Evolutionary conservation across 78 protist species (phyloP), one percentile per base, ranked within the genome.

Genomic region (Salpingoeca rosetta): DNA sequence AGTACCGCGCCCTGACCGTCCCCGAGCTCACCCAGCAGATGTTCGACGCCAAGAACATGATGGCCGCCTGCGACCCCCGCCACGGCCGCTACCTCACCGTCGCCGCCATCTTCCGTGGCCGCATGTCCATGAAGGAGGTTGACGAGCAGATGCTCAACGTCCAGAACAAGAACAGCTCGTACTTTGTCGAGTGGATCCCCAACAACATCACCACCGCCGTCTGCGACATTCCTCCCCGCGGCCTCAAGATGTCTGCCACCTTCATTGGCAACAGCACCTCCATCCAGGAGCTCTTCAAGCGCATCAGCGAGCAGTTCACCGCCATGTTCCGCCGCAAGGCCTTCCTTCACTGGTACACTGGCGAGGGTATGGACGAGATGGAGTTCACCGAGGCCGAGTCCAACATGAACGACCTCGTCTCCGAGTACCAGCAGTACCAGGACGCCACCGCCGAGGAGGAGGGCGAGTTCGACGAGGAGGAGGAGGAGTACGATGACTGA

Each of bases 351-450:
- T 96, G 98, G 98, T 97, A 95, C 93, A 98, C 97, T 84, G 99
- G 99, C 76, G 99, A 98, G 93, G 99, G 99, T 45, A 98, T 98
- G 99, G 98, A 96, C 88, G 98, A 97, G 88, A 98, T 98, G 42
- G 99, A 98, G 92, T 98, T 98, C 95, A 89, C 98, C 73, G 99
- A 98, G 93, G 99, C 99, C 94, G 98, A 96, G 93, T 84, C 93
- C 83, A 96, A 97, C 96, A 94, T 97, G 98, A 94, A 96, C 92
- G 98, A 95, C 79, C 93, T 97, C 40, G 96, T 96, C 72, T 93
- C 95, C 82, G 99, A 97, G 92, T 97, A 97, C 95, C 97, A 96
- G 90, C 98, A 97, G 90, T 94, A 94, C 86, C 91, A 91, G 83
- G 93, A 88, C 51, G 95, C 95, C 83, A 88, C 93, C 41, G 91